Evolutionary conservation across 164 flowering plant species (phyloP).

Genomic region (Kalanchoe fedtschenkoi): DNA sequence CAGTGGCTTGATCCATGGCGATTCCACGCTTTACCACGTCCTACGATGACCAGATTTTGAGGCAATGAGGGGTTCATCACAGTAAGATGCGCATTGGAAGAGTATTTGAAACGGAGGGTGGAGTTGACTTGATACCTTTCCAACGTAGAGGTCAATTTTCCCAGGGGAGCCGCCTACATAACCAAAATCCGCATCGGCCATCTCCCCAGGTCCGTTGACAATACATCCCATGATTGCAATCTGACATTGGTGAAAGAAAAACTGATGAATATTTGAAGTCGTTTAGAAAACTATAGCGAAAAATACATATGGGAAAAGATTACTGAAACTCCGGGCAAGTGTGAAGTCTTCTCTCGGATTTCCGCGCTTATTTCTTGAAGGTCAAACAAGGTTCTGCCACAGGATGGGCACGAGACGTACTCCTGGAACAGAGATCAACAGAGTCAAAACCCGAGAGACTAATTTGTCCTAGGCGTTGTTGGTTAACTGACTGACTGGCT

Average conservation of each 20-base stretch:
- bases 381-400: constrained; percentile 92
- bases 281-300: constrained; percentile 1
- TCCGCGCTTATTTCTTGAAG: constrained; percentile 95
- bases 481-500: background rate
- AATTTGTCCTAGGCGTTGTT: background rate
- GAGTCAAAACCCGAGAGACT: background rate
- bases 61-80: background rate
- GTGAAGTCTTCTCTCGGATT: constrained; percentile 89
- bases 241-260: constrained; percentile 24
- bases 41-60: too few species aligned
- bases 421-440: constrained; percentile 39
- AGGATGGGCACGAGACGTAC: constrained; percentile 97
- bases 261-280: background rate
- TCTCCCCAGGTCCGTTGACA: constrained; percentile 98
- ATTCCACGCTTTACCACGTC: constrained; percentile 86
- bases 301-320: constrained; percentile 3
- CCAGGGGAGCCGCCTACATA: constrained; percentile 99
- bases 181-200: constrained; percentile 99
- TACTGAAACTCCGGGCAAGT: constrained; percentile 98
- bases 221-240: constrained; percentile 99
- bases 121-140: constrained; percentile 50
- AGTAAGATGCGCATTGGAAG: background rate
- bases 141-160: constrained; percentile 94
- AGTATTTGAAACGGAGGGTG: background rate
- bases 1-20: constrained; percentile 79